Evolutionary conservation across 495 filamentous ascomycete genomes (phyloP), one percentile per base, ranked within the genome.

Genomic region (Pseudotulostoma volvatum): DNA sequence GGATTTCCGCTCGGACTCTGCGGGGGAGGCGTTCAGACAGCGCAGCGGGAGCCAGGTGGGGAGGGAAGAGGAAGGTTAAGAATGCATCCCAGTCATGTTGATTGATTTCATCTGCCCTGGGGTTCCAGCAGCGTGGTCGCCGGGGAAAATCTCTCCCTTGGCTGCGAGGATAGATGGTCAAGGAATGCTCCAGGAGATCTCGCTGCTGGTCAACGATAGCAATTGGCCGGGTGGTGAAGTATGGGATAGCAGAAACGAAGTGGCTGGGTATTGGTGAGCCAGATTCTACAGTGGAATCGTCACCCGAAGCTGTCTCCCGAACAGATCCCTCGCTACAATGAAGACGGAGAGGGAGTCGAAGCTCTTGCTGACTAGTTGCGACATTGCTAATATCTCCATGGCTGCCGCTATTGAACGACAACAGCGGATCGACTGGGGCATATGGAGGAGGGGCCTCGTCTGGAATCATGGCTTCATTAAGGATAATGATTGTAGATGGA

Each of bases 11-110:
- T 18, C 60, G 49, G 28, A 59, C 20, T 38, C 64, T 64, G 0
- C 59, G 60, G 7, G 59, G 54, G 15, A 65, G 47, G 38, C 62
- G 51, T 5, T 56, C 51, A 1, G 59, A 64, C 5, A 56, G 45
- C 3, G 63, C 57, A 11, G 63, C 61, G 9, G 59, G 51, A 7
- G 58, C 60, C 13, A 64, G 45, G 34, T 64, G 52, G 9, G 60
- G 47, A 1, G 63, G 59, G 28, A 71, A 65, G 1, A 71, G 50
- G 41, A 64, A 58, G n/a, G 59, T 56, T 30, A 69, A 34, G 39
- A 70, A 72, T 9, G 57, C 61, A 36, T 66, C 59, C 68, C 68
- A 72, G 47, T 72, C 68, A 44, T 61, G 58, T 44, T 62, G 61
- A 32, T 48, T 44, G 8, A 71, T 54, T 20, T 67, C 60, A 32